Base-by-base conservation (phyloP, 768 basidiomycete genomes). In the Mycena belliarum region DNA sequence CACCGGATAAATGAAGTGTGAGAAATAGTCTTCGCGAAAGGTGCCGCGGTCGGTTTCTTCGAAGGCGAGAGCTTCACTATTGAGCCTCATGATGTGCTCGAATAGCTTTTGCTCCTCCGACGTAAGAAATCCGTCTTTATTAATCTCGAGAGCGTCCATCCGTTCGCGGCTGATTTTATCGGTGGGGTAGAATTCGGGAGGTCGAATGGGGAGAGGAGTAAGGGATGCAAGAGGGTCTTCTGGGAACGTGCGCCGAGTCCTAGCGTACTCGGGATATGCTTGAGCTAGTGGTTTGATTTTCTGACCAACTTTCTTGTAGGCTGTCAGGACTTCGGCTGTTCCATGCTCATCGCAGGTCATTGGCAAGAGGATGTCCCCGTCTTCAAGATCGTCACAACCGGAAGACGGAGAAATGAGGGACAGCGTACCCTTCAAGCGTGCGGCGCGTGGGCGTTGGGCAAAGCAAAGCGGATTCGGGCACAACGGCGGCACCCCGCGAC, bases 1-100 rank as follows among this genome's bases (percentile, higher is more conserved):
- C 3, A 68, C 68, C 0, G 73, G 73, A 23, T 74, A 72, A 1
- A 69, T 66, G 32, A 70, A 68, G 0, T 64, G 67, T 28, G 25
- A 59, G 49, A 67, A 76, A 64, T 68, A 68, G 0, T 55, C 55
- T 23, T 43, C 42, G 3, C 24, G 5, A 6, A 43, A 43, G 12
- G 42, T 43, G 3, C 42, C 42, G 3, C 42, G 4, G 62, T 47
- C 45, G 2, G 12, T 29, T 56, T 16, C 58, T 10, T 29, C 60
- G 21, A 26, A 38, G 32, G 42, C 24, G 3, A 43, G 6, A 4
- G 42, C 42, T 11, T 25, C 42, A 12, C 25, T 12, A 25, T 43
- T 43, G 12, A 43, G 42, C 4, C 14, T 8, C 42, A 43, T 43
- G 12, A 43, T 25, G 15, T 43, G 42, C n/a, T 23, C 24, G n/a